Evolutionary conservation across 2,329 filamentous ascomycete genomes (phyloP).

Genomic region (Calycina marina): DNA sequence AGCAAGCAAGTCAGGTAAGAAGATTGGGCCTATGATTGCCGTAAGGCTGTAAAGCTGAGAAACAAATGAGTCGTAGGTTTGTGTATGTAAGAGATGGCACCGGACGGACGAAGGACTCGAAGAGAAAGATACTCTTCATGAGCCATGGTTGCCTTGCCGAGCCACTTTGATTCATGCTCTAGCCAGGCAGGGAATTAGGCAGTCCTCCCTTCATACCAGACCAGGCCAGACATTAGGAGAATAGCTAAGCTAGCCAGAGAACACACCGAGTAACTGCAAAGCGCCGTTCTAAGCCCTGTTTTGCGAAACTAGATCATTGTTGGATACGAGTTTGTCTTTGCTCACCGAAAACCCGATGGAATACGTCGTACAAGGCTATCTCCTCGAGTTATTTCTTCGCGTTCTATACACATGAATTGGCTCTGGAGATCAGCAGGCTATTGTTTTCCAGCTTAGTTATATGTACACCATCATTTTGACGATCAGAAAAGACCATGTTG

Average conservation of each 20-base stretch:
- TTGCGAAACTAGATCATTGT: no score
- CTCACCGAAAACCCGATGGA: no score
- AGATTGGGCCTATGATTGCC: neutral
- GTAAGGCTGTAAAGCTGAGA: neutral
- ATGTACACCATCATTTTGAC: no score
- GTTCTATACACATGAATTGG: no score
- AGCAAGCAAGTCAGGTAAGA: constrained; percentile 5
- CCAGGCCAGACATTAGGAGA: neutral
- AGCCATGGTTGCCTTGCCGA: neutral
- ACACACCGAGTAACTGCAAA: neutral
- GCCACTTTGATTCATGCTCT: no score
- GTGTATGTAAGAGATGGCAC: neutral
- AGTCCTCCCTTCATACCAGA: neutral
- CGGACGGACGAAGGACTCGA: neutral
- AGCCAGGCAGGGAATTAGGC: neutral
- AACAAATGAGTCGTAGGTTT: neutral
- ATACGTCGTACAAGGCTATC: no score
- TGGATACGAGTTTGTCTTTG: no score
- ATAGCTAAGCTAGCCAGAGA: neutral
- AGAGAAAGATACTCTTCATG: neutral
- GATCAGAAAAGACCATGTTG: no score
- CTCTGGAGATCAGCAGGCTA: no score
- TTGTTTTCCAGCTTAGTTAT: no score
- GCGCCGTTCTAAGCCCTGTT: no score
- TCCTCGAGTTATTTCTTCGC: no score